Conservation (phyloP, 495 filamentous ascomycete species). For the Aspergillus bridgeri region DNA sequence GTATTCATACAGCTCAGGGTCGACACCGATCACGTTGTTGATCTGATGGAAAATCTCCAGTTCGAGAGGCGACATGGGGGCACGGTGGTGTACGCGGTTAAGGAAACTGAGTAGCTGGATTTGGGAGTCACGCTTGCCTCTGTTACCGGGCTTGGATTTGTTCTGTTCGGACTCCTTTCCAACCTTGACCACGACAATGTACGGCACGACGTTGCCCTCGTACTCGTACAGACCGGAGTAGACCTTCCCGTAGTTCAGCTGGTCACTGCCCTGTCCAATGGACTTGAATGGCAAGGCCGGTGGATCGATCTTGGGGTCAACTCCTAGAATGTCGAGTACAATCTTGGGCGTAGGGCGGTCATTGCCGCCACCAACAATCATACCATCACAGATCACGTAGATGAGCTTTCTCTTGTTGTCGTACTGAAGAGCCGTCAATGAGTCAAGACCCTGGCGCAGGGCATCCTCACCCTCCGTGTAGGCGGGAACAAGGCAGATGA, state of each 20-base stretch:
- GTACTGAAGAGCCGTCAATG: slow-evolving; percentile 88
- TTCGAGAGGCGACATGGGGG: slow-evolving; percentile 91
- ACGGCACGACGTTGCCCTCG: slow-evolving; percentile 96
- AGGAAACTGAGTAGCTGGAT: slow-evolving; percentile 82
- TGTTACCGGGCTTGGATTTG: slow-evolving; percentile 93
- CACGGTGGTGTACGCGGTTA: slow-evolving; percentile 92
- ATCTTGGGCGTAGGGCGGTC: slow-evolving; percentile 97
- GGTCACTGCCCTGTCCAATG: slow-evolving; percentile 83
- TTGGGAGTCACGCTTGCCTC: slow-evolving; percentile 97
- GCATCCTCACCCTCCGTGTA: slow-evolving; percentile 98
- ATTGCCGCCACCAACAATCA: slow-evolving; percentile 95
- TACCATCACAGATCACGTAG: slow-evolving; percentile 89
- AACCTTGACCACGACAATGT: slow-evolving; percentile 92
- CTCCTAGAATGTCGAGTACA: slow-evolving; percentile 92
- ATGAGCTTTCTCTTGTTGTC: slow-evolving; percentile 97
- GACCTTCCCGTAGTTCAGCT: slow-evolving; percentile 97
- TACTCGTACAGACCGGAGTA: slow-evolving; percentile 98
- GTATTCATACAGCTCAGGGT: slow-evolving; percentile 96
- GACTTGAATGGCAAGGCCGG: slow-evolving; percentile 90
- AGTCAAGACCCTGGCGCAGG: slow-evolving; percentile 87
- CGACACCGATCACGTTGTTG: slow-evolving; percentile 97
- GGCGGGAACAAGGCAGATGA: slow-evolving; percentile 95
- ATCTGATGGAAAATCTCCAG: slow-evolving; percentile 98
- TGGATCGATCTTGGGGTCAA: slow-evolving; percentile 94
- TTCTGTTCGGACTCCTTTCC: slow-evolving; percentile 93